Conservation (phyloP, 2,329 filamentous ascomycete genomes). For the Trichoderma oligosporum region DNA sequence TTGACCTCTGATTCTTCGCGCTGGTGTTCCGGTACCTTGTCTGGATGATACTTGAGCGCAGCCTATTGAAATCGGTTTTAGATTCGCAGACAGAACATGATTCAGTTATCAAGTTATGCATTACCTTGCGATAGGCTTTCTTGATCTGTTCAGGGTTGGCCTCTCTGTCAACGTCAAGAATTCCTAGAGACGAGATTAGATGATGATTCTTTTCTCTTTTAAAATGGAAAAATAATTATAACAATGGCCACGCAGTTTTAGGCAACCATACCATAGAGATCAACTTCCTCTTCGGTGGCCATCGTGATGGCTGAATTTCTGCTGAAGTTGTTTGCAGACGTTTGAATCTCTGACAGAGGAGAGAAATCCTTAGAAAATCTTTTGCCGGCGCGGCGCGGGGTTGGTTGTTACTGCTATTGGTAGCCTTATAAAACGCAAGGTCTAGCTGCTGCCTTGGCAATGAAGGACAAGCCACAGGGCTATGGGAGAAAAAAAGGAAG, state of each 20-base stretch:
- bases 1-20: conserved; percentile 81
- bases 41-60: conserved; percentile 83
- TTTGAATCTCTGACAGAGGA: not conserved
- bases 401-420: not conserved
- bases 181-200: conserved; percentile 49
- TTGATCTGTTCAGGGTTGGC: conserved; percentile 81
- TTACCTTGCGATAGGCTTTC: conserved; percentile 92
- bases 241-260: too few relatives aligned
- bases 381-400: conserved; percentile 20
- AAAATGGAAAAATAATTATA: too few relatives aligned
- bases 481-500: not conserved
- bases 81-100: not conserved
- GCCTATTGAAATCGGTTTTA: conserved; percentile 52
- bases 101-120: conserved; percentile 17
- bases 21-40: conserved; percentile 87
- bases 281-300: conserved; percentile 43
- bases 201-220: too few relatives aligned
- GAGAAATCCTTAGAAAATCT: conserved; percentile 15
- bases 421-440: too few relatives aligned
- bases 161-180: conserved; percentile 69
- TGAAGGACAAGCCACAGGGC: not conserved
- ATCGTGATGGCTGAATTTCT: conserved; percentile 24
- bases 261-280: conserved; percentile 56
- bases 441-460: conserved; percentile 13
- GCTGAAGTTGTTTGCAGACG: not conserved